Percentiles rank a stretch among this genome's conserved stretches.
These are phyloP conservation scores for Suhomyces choctaworum DNA, from an alignment of 1,139 yeast genomes.

Conservation along the genomic window DNA sequence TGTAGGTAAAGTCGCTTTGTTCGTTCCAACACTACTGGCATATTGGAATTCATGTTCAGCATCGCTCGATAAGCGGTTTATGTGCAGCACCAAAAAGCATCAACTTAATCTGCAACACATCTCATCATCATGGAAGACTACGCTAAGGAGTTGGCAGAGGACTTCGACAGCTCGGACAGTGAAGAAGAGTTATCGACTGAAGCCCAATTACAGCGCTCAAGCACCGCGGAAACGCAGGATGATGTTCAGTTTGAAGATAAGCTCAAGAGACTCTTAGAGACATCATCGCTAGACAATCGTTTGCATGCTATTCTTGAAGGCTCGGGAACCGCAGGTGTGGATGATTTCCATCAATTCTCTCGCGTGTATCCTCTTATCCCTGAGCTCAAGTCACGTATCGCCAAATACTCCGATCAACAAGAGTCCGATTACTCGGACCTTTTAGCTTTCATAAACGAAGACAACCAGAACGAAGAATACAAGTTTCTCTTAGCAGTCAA, in stretches of 20 bases:
- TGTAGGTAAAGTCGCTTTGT: no score
- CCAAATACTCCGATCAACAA: conserved; percentile 23
- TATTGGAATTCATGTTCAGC: no score
- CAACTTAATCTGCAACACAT: background rate
- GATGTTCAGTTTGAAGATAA: conserved; percentile 5
- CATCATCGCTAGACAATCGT: conserved; percentile 3
- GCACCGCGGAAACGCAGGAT: background rate
- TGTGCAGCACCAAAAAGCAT: no score
- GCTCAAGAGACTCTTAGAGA: conserved; percentile 5
- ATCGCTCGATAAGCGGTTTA: no score
- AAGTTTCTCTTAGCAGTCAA: conserved; percentile 56
- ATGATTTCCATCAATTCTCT: conserved; percentile 24
- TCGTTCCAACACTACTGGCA: no score
- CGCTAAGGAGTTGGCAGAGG: conserved; percentile 7
- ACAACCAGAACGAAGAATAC: conserved; percentile 41
- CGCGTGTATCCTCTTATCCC: conserved; percentile 30
- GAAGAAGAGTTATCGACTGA: conserved; percentile 1
- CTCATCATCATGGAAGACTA: conserved; percentile 4
- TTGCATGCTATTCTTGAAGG: conserved; percentile 9
- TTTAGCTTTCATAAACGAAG: conserved; percentile 34
- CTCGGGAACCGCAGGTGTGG: conserved; percentile 4
- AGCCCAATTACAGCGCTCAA: background rate
- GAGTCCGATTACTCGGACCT: conserved; percentile 39
- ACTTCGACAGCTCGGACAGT: conserved; percentile 6
- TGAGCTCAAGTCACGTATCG: conserved; percentile 24